Base-by-base conservation (phyloP, 331 rosid species). In the Telfairia occidentalis region DNA sequence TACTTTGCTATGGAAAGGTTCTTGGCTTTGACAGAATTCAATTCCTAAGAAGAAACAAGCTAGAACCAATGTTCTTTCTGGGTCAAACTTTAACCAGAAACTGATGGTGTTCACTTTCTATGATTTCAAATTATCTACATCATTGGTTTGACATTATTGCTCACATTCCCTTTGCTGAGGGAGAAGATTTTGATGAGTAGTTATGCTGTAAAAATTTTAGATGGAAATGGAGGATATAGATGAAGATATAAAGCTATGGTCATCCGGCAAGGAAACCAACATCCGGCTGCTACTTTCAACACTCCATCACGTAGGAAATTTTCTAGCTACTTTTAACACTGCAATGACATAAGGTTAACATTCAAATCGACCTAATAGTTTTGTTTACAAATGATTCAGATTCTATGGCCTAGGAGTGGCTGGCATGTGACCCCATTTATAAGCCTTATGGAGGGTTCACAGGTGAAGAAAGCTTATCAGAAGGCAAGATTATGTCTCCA, bases 401-500 rank as follows among this genome's bases (percentile, higher is more conserved):
- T 91, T 71, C 80, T 93, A 19, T 83, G 92, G 92, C 80, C 83
- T 26, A 84, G 87, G 59, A 83, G 92, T 83, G 95, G 96, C 18
- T 93, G 98, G 98, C 42, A 61, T 37, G 84, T 90, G 30, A 79
- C 90, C 37, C 89, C 96, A 37, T 77, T 89, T 50, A 73, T 84
- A 67, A 84, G 61, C 83, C 83, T 94, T 48, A 81, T 76, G 76
- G 92, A 88, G 77, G 87, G 89, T 72, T 81, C 92, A 71, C 85
- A 86, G 24, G 95, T 90, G 73, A 94, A 89, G 78, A 90, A 86
- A 78, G 96, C 92, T 69, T 91, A 89, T 57, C 97, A 91, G 85
- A 91, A 88, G 84, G 96, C 97, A 80, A 91, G 95, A 79, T 81
- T 94, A 66, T 90, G 97, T 76, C 89, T 91, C 78, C 96, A 89